phyloP scores from a whole-genome alignment of 78 protist species.

The Blattamonas nauphoetae region DNA sequence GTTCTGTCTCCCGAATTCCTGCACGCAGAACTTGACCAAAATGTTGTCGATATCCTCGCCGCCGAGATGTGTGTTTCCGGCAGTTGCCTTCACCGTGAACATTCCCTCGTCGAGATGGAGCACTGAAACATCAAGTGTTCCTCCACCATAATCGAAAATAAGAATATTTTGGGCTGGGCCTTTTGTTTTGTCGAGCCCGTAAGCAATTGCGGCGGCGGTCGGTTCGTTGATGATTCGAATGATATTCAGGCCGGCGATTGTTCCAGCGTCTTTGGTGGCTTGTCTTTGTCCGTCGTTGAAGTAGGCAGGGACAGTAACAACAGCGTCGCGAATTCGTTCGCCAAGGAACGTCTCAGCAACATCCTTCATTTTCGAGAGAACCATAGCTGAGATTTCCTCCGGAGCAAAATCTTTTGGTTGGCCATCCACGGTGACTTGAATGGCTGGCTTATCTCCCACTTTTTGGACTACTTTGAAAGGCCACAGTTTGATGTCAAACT shows the following conservation, averaged over 20 bases:
- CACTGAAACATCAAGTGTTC: slow-evolving; percentile 76
- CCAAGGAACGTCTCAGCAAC: slow-evolving; percentile 31
- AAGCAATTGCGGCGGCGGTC: slow-evolving; percentile 96
- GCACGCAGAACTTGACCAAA: slow-evolving; percentile 66
- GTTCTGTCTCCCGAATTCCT: slow-evolving; percentile 64
- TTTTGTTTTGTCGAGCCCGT: slow-evolving; percentile 83
- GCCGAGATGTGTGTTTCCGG: slow-evolving; percentile 80
- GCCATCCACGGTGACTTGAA: slow-evolving; percentile 15
- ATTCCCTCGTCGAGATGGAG: slow-evolving; percentile 77
- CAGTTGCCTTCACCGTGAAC: slow-evolving; percentile 89
- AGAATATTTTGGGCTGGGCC: slow-evolving; percentile 60
- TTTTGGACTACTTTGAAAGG: slow-evolving; percentile 71
- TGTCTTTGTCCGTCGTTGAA: slow-evolving; percentile 64
- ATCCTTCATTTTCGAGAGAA: slow-evolving; percentile 43
- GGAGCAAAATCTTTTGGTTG: slow-evolving; percentile 12
- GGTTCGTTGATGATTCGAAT: slow-evolving; percentile 89
- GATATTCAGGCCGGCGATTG: slow-evolving; percentile 66
- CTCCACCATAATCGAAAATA: slow-evolving; percentile 70
- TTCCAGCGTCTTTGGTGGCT: slow-evolving; percentile 89
- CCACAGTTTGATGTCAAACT: slow-evolving; percentile 63
- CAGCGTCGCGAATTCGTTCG: slow-evolving; percentile 16
- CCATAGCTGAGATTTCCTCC: slow-evolving; percentile 39
- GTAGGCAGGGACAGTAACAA: slow-evolving; percentile 67
- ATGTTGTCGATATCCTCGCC: slow-evolving; percentile 77
- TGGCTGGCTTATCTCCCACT: slow-evolving; percentile 30